These are phyloP conservation scores for Porogramme epimiltina DNA, from an alignment of 1,284 basidiomycete genomes.

Conservation along the genomic window DNA sequence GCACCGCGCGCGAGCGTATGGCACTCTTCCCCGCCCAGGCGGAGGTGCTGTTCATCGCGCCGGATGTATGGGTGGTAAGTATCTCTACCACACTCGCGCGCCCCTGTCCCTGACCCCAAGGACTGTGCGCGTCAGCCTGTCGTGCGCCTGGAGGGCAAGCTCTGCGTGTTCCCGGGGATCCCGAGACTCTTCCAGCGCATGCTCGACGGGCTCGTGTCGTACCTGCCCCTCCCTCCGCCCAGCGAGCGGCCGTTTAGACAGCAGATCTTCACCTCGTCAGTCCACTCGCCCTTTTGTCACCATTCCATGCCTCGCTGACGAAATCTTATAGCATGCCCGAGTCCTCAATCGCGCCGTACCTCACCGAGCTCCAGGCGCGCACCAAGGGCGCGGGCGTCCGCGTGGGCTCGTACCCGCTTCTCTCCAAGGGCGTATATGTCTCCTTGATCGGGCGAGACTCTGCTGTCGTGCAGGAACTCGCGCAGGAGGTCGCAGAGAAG, in stretches of 20 bases:
- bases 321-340: constrained; percentile 66
- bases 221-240: constrained; percentile 75
- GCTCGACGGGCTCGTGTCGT: constrained; percentile 70
- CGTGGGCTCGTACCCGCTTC: constrained; percentile 80
- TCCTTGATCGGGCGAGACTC: constrained; percentile 80
- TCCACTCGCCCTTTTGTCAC: not conserved
- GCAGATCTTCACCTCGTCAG: constrained; percentile 65
- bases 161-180: constrained; percentile 92
- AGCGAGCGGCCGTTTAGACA: constrained; percentile 72
- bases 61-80: constrained; percentile 84
- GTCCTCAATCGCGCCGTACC: constrained; percentile 87
- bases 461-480: constrained; percentile 51
- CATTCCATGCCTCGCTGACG: not conserved
- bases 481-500: constrained; percentile 66
- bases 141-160: constrained; percentile 78
- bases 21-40: constrained; percentile 79
- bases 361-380: constrained; percentile 76
- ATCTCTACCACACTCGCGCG: not conserved
- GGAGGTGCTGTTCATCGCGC: constrained; percentile 73
- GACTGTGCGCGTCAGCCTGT: constrained; percentile 84
- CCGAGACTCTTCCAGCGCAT: constrained; percentile 84
- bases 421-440: constrained; percentile 69
- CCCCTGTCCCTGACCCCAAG: not conserved
- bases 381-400: constrained; percentile 79
- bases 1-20: constrained; percentile 77